Evolutionary conservation across 805 yeast species (phyloP), one percentile per base, ranked within the genome.

Genomic region (Yueomyces sinensis): DNA sequence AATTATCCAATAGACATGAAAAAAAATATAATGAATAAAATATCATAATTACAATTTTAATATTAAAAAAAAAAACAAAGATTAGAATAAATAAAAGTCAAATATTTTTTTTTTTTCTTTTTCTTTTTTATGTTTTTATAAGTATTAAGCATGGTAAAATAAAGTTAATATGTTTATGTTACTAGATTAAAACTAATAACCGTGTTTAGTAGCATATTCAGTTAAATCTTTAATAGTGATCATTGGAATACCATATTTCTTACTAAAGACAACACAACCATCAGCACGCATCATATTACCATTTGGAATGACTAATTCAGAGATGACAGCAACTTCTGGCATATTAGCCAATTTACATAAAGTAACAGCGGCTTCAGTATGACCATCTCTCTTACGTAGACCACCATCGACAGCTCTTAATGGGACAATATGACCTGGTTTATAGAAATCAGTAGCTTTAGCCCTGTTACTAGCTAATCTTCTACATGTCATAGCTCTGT

Each of bases 291-390:
- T 84, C 97, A 91, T 91, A 43, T 80, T 65, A 1, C 98, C 98
- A 50, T 91, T 97, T 32, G 75, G 80, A 44, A 86, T 97, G 17
- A 91, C 97, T 46, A 91, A 65, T 62, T 91, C 99, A 58, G 97
- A 82, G 46, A 91, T 89, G 27, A 81, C 91, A 13, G 82, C 94
- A 2, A 84, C 98, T 2, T 91, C 94, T 42, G 72, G 72, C 45
- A 82, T 65, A 0, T 84, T 86, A 5, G 89, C 69, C 49, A 87
- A 65, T 49, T 63, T 62, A 52, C 94, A 77, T 42, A 91, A 66
- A 52, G 89, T 94, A 7, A 91, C 94, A 19, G 84, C 86, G 14
- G 98, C 97, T 62, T 91, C 99, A 9, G 99, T 91, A 56, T 91
- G 99, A 13, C 99, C 99, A 38, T 82, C 66, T 65, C 99, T 80